phyloP scores from a whole-genome alignment of 768 basidiomycete species.

The Coprinopsis sp. region DNA sequence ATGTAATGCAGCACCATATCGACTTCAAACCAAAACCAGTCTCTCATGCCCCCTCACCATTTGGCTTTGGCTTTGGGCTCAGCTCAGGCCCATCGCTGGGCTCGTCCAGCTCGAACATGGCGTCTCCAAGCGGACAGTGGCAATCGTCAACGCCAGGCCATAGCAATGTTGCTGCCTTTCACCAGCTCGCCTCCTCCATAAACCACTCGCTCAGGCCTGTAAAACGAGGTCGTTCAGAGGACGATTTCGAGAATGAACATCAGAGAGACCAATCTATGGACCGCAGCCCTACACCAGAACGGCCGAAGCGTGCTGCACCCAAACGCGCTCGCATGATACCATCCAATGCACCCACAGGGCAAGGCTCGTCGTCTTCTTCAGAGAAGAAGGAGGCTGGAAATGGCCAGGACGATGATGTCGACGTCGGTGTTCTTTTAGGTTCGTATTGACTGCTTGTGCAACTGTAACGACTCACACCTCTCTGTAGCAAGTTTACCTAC shows the following conservation, averaged over 20 bases:
- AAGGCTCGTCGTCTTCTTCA: conserved; percentile 41
- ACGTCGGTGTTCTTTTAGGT: conserved; percentile 80
- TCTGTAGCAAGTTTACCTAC: conserved; percentile 68
- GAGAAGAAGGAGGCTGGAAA: conserved; percentile 40
- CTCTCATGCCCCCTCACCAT: conserved; percentile 55
- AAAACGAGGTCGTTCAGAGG: conserved; percentile 62
- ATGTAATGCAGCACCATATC: conserved; percentile 62
- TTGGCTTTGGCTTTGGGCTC: conserved; percentile 73
- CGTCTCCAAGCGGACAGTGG: conserved; percentile 45
- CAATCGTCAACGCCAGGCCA: conserved; percentile 41
- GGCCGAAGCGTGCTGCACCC: conserved; percentile 61
- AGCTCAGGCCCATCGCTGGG: conserved; percentile 39
- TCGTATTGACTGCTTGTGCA: conserved; percentile 21
- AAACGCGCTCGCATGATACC: conserved; percentile 57
- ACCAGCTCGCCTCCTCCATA: conserved; percentile 50
- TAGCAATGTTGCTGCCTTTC: conserved; percentile 48
- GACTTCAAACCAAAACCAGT: conserved; percentile 59
- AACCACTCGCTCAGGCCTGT: conserved; percentile 28
- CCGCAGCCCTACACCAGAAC: conserved; percentile 79
- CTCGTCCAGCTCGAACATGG: conserved; percentile 26
- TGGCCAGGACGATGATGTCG: conserved; percentile 59
- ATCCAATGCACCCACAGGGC: conserved; percentile 25
- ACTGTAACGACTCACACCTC: conserved; percentile 13
- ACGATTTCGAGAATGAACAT: conserved; percentile 42
- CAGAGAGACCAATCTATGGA: conserved; percentile 73